Evolutionary conservation across 306 rosid species (phyloP), one percentile per base, ranked within the genome.

Genomic region (Inga laurina): DNA sequence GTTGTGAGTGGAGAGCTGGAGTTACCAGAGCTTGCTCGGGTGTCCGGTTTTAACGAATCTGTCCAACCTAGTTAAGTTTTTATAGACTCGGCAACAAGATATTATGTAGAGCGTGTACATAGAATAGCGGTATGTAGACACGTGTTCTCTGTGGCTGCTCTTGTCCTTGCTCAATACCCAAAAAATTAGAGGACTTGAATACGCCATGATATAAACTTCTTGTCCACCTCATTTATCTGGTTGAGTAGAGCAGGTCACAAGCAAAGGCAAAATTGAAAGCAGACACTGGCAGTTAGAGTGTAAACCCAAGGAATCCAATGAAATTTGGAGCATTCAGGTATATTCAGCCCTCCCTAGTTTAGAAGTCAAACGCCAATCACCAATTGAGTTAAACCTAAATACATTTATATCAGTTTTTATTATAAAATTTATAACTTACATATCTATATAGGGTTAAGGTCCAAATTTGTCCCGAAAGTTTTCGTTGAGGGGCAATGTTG

Each of bases 1-100:
- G 93, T 86, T 74, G 56, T 92, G 81, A 91, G 98, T 52, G 98
- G 99, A 21, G 92, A 94, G 71, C 61, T 72, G 54, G 89, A 94
- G 51, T 81, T 96, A 71, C 77, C 88, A 21, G 95, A 94, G 82
- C 93, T 96, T 24, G 97, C 93, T 7, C 81, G 79, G 83, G 61
- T 78, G 46, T 92, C 98, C 22, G 95, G 95, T 64, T 90, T 90
- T 49, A 66, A 82, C 12, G 87, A 91, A 79, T 83, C 77, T 32
- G 86, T 66, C 89, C 88, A 83, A 80, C 85, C 88, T 56, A 80
- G 83, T 44, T 83, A 48, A 84, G 66, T 80, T 64, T 82, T 46
- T n/a, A 19, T 19, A 13, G 68, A 56, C 43, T 27, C 22, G 52
- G 66, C 57, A 68, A 70, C 64, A 62, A 56, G 72, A 46, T 56